A percentile compares a stretch with the other conserved stretches of the same genome.
phyloP scores from a whole-genome alignment of 805 yeast genomes.

The Schwanniomyces sp. region DNA sequence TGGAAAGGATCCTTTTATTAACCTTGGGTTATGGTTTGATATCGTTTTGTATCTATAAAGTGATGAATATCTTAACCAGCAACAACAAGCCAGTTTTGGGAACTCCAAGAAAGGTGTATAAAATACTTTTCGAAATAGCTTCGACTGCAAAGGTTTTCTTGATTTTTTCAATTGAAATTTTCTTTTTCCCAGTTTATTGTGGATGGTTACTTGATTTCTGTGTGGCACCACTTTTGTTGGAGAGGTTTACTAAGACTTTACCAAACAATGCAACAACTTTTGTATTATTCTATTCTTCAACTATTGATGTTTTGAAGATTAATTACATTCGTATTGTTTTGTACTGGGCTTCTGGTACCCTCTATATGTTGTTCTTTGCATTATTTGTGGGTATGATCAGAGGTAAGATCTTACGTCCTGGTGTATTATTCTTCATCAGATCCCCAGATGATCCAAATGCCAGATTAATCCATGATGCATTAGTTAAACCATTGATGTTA shows the following conservation, averaged over 20 bases:
- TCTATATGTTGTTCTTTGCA: slow-evolving; percentile 86
- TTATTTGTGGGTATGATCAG: slow-evolving; percentile 84
- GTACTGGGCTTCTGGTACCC: slow-evolving; percentile 74
- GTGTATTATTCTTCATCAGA: slow-evolving; percentile 86
- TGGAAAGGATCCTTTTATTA: slow-evolving; percentile 39
- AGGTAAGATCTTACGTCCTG: slow-evolving; percentile 70
- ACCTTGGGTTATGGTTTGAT: slow-evolving; percentile 32
- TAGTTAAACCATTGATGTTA: slow-evolving; percentile 68
- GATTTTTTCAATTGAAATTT: slow-evolving; percentile 74
- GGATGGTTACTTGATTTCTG: slow-evolving; percentile 77
- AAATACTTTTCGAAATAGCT: slow-evolving; percentile 51
- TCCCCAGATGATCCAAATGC: slow-evolving; percentile 94
- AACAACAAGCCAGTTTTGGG: slow-evolving; percentile 49
- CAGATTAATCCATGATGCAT: slow-evolving; percentile 81
- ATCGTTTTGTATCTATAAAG: slow-evolving; percentile 19
- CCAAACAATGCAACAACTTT: slow-evolving; percentile 10
- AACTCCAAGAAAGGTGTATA: slow-evolving; percentile 49
- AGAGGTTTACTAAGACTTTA: slow-evolving; percentile 8
- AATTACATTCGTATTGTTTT: slow-evolving; percentile 20
- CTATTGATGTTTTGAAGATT: slow-evolving; percentile 13
- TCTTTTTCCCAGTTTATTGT: slow-evolving; percentile 84
- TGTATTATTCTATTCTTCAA: slow-evolving; percentile 21
- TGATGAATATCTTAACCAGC: slow-evolving; percentile 29
- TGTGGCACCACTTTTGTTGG: slow-evolving; percentile 53
- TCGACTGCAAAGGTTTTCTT: slow-evolving; percentile 73